Evolutionary conservation across 2,329 filamentous ascomycete genomes (phyloP).

Genomic region (Fonsecaea pedrosoi): DNA sequence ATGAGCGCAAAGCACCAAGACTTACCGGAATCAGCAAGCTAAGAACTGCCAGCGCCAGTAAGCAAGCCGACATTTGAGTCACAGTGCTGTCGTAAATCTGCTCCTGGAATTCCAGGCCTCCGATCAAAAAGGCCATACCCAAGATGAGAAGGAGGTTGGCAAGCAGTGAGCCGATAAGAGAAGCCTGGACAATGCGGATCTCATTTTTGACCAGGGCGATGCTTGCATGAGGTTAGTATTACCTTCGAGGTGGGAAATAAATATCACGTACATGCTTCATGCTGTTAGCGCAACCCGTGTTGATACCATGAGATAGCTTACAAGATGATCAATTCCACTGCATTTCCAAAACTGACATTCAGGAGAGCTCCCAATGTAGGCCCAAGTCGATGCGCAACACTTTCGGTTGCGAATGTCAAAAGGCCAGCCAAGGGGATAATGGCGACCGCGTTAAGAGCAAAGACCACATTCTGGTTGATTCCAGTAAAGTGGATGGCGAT

Average conservation of each 20-base stretch:
- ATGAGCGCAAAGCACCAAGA: not conserved
- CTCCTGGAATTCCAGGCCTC: constrained; percentile 76
- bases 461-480: constrained; percentile 69
- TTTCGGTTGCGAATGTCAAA: constrained; percentile 88
- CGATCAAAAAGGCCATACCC: constrained; percentile 91
- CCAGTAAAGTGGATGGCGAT: constrained; percentile 73
- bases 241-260: not conserved
- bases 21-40: constrained; percentile 77
- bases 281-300: not conserved
- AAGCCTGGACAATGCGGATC: constrained; percentile 88
- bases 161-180: constrained; percentile 86
- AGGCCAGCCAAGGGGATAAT: constrained; percentile 89
- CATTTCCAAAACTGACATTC: constrained; percentile 91
- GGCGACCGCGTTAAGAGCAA: constrained; percentile 90
- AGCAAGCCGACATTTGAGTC: constrained; percentile 83
- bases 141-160: constrained; percentile 88
- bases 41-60: constrained; percentile 79
- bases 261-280: constrained; percentile 14
- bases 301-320: constrained; percentile 1
- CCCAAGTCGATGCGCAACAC: constrained; percentile 73
- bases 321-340: constrained; percentile 78
- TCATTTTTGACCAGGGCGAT: constrained; percentile 78
- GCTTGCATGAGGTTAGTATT: constrained; percentile 44
- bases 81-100: constrained; percentile 93
- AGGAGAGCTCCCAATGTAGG: constrained; percentile 86